A percentile compares a stretch with the other conserved stretches of the same genome.
Evolutionary conservation across 495 filamentous ascomycete genomes (phyloP).

Genomic region (Aspergillus sclerotiicarbonarius): DNA sequence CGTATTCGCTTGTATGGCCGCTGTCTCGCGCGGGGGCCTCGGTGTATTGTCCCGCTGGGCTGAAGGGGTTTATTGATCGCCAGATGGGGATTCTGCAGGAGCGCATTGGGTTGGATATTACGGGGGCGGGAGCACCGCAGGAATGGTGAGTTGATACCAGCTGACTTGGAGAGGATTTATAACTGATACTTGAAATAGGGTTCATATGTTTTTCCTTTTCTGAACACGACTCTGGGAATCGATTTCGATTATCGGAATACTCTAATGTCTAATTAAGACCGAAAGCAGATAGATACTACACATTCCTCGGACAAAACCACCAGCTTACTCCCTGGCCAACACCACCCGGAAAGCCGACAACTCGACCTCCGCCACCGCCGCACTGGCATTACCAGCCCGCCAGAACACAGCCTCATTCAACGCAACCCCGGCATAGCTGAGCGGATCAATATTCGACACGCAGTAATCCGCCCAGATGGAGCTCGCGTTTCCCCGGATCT

Average conservation of each 20-base stretch:
- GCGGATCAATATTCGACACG: neutral
- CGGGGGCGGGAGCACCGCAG: neutral
- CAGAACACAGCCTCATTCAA: neutral
- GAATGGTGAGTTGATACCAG: neutral
- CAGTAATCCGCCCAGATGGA: conserved; percentile 1
- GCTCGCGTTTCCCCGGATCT: neutral
- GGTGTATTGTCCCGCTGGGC: neutral
- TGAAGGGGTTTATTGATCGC: neutral
- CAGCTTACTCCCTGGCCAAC: neutral
- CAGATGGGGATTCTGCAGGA: neutral
- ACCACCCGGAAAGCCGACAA: conserved; percentile 1
- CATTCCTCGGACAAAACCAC: neutral
- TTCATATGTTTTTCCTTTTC: neutral
- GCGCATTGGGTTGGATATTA: neutral
- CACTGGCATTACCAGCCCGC: neutral
- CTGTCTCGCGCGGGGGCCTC: neutral
- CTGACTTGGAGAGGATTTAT: too few species aligned
- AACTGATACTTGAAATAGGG: neutral
- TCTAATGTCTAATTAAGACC: too few species aligned
- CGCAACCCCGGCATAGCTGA: neutral
- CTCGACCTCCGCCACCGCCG: neutral
- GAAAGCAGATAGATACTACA: neutral
- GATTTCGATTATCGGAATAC: too few species aligned
- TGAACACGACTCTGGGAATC: neutral
- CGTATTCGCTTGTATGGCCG: neutral